Evolutionary conservation across 148 eudicot genomes (phyloP).

Genomic region (Rhododendron williamsianum): DNA sequence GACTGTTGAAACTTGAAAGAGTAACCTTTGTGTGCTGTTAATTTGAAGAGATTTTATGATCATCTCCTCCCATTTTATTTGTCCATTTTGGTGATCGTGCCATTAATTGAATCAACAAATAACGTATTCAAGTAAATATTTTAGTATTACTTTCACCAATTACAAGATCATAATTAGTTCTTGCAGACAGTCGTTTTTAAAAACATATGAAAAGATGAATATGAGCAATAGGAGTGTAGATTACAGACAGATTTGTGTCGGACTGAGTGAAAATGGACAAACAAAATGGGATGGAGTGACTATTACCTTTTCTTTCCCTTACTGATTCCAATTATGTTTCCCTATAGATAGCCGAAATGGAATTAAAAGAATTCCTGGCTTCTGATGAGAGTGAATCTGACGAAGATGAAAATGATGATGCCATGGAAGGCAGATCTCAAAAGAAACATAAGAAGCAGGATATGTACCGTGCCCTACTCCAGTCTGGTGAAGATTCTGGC

Average conservation of each 20-base stretch:
- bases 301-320: not conserved
- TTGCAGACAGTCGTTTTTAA: not conserved
- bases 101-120: not conserved
- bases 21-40: not conserved
- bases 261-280: not conserved
- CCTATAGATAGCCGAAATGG: conserved; percentile 62
- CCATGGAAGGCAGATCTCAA: conserved; percentile 19
- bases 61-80: not conserved
- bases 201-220: not conserved
- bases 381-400: conserved; percentile 76
- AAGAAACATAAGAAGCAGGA: conserved; percentile 50
- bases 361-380: conserved; percentile 72
- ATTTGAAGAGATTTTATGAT: not conserved
- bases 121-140: not conserved
- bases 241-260: too few species aligned
- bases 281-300: not conserved
- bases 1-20: not conserved
- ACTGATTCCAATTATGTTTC: not conserved
- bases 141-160: not conserved
- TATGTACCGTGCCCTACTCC: conserved; percentile 59
- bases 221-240: not conserved
- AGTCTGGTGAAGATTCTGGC: conserved; percentile 70
- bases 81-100: not conserved
- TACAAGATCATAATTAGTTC: not conserved
- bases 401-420: conserved; percentile 38